Evolutionary conservation across 352 stramenopile genomes (phyloP).

Genomic region (Globisporangium nodosum): DNA sequence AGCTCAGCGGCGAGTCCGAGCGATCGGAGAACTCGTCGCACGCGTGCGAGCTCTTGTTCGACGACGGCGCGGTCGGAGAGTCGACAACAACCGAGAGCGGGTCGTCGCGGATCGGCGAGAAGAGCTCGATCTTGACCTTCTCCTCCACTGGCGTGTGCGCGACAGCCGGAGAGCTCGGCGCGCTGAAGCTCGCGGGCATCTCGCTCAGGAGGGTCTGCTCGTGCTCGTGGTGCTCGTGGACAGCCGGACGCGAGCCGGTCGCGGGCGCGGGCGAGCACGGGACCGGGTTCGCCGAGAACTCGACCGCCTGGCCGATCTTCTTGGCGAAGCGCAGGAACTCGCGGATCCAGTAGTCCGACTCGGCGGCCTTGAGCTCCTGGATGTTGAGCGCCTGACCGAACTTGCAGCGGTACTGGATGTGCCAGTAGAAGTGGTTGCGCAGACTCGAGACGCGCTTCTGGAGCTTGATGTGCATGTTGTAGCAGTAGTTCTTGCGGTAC

Average conservation of each 20-base stretch:
- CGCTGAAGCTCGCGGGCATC: neutral
- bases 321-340: slow-evolving; percentile 65
- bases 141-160: neutral
- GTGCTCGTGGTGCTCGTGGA: neutral
- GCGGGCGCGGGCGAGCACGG: slow-evolving; percentile 14
- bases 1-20: slow-evolving; percentile 46
- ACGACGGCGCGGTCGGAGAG: slow-evolving; percentile 15
- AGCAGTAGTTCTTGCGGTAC: slow-evolving; percentile 54
- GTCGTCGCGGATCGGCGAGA: neutral
- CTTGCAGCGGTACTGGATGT: slow-evolving; percentile 72
- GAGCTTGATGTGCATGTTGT: slow-evolving; percentile 72
- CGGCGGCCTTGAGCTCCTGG: slow-evolving; percentile 55
- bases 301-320: slow-evolving; percentile 53
- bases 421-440: slow-evolving; percentile 82
- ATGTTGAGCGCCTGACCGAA: slow-evolving; percentile 54
- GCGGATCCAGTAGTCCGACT: slow-evolving; percentile 65
- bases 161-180: neutral
- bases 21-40: slow-evolving; percentile 8
- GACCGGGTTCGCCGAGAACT: slow-evolving; percentile 20
- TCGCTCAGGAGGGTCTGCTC: neutral
- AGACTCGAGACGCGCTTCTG: slow-evolving; percentile 76
- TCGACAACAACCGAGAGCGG: slow-evolving; percentile 3
- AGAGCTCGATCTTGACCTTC: slow-evolving; percentile 1
- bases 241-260: slow-evolving; percentile 3
- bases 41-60: slow-evolving; percentile 17